Evolutionary conservation across 345 rosid species (phyloP).

Genomic region (Syzygium aqueum): DNA sequence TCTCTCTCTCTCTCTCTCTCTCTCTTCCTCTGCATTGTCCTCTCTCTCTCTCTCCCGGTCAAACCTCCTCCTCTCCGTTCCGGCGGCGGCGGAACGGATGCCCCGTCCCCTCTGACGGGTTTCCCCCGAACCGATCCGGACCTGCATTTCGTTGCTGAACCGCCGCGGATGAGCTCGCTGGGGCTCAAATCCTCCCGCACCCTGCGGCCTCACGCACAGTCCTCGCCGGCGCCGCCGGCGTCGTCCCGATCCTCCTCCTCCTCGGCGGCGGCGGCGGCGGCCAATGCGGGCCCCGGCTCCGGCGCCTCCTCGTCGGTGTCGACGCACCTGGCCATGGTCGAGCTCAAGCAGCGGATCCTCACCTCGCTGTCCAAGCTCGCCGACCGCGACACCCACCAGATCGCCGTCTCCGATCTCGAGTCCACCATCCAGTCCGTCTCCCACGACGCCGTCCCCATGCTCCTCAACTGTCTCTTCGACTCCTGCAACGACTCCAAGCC

Average conservation of each 20-base stretch:
- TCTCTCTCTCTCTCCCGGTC: background rate
- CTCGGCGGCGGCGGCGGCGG: conserved; percentile 5
- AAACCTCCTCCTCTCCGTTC: background rate
- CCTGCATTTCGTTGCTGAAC: background rate
- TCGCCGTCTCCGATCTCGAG: conserved; percentile 91
- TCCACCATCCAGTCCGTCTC: conserved; percentile 55
- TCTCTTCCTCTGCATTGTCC: background rate
- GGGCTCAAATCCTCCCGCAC: background rate
- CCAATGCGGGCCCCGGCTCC: background rate
- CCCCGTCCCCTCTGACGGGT: background rate
- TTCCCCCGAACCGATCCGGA: background rate
- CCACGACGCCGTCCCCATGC: conserved; percentile 74
- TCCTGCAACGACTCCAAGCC: conserved; percentile 82
- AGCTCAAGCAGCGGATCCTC: conserved; percentile 77
- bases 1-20: background rate
- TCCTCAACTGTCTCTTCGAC: conserved; percentile 81
- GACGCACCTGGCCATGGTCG: conserved; percentile 90
- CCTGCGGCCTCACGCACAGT: conserved; percentile 24
- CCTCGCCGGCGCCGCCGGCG: conserved; percentile 15
- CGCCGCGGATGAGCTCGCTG: background rate
- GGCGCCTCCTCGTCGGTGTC: conserved; percentile 48
- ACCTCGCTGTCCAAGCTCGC: conserved; percentile 86
- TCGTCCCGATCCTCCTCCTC: conserved; percentile 3
- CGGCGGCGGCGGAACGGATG: background rate
- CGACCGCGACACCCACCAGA: conserved; percentile 92